Conservation (phyloP, 192 early-diverging fungal genomes). For the Coemansia reversa region DNA sequence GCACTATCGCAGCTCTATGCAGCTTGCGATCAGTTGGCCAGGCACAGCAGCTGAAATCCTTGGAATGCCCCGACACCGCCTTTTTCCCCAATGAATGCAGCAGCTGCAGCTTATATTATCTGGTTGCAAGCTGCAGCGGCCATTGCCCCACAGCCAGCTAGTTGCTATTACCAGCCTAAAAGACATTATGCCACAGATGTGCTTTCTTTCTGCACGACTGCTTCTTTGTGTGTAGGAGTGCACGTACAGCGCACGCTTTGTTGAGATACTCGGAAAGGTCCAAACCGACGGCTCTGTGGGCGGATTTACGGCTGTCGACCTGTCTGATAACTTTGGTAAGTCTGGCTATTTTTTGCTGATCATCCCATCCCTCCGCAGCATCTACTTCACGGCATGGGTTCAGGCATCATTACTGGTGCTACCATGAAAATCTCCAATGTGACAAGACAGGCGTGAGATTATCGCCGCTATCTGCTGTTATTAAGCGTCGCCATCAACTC, state of each 20-base stretch:
- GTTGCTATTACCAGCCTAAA: not conserved
- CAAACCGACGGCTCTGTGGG: conserved; percentile 40
- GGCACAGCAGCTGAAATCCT: not conserved
- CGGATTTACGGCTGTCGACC: conserved; percentile 44
- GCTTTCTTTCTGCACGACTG: conserved; percentile 1
- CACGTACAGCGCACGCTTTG: conserved; percentile 29
- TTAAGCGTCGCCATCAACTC: not conserved
- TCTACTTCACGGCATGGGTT: not conserved
- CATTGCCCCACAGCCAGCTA: not conserved
- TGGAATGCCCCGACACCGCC: not conserved
- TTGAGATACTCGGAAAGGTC: conserved; percentile 52
- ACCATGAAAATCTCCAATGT: not conserved
- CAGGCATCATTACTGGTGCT: not conserved
- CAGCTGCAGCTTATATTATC: not conserved
- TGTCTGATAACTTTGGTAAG: conserved; percentile 53
- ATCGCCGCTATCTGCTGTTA: not conserved
- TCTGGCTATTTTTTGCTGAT: not conserved
- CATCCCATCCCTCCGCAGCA: not conserved
- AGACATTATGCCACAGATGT: conserved; percentile 8
- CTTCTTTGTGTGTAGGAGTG: conserved; percentile 40
- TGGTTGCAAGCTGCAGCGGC: not conserved
- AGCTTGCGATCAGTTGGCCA: not conserved
- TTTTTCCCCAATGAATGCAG: not conserved
- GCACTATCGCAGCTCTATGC: not conserved
- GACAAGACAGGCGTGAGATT: not conserved